Evolutionary conservation across 2,329 filamentous ascomycete species (phyloP).

Genomic region (Aspergillus arachidicola): DNA sequence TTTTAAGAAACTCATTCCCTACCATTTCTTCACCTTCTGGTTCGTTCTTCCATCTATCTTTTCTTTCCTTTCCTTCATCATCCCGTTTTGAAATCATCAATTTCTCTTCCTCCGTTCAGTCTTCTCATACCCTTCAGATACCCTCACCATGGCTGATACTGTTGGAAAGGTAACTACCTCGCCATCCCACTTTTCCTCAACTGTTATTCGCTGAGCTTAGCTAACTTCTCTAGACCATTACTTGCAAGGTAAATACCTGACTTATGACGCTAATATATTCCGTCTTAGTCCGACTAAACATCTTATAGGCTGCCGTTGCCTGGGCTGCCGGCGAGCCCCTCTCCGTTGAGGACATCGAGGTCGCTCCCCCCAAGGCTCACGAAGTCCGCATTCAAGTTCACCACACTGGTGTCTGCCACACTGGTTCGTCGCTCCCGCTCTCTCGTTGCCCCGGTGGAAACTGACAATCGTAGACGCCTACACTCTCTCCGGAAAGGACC

Average conservation of each 20-base stretch:
- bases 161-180: slow-evolving; percentile 10
- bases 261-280: background rate
- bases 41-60: background rate
- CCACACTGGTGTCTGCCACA: slow-evolving; percentile 99
- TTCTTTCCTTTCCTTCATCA: slow-evolving; percentile 1
- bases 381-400: slow-evolving; percentile 97
- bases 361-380: slow-evolving; percentile 82
- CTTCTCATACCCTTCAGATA: background rate
- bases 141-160: slow-evolving; percentile 11
- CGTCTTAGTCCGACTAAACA: slow-evolving; percentile 2
- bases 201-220: background rate
- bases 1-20: slow-evolving; percentile 12
- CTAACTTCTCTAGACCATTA: slow-evolving; percentile 69
- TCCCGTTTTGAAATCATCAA: background rate
- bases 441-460: background rate
- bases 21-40: background rate
- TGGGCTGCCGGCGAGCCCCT: slow-evolving; percentile 95
- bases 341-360: slow-evolving; percentile 88
- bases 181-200: background rate
- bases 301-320: slow-evolving; percentile 77
- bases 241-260: slow-evolving; percentile 69
- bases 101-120: background rate
- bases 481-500: slow-evolving; percentile 93
- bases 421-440: slow-evolving; percentile 60
- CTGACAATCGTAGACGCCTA: slow-evolving; percentile 69